Evolutionary conservation across 2,329 filamentous ascomycete species (phyloP), one percentile per base, ranked within the genome.

Genomic region (Lasiodiplodia theobromae): DNA sequence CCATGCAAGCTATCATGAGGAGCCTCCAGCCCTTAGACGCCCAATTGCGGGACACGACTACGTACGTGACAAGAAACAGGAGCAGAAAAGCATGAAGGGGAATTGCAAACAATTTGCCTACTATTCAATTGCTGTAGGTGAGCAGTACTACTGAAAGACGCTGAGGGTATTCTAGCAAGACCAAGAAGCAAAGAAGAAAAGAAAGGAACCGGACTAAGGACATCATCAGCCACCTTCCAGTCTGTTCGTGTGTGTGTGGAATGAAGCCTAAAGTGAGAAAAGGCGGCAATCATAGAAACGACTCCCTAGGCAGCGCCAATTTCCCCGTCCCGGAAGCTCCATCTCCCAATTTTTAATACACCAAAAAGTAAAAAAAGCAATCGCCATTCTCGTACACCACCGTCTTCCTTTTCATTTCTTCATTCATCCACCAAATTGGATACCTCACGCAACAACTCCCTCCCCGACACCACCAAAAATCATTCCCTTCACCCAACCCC

Each of bases 111-210:
- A 6, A 7, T 44, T 14, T 44, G 40, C 37, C 14, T 11, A 38
- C 37, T 38, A 38, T 38, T 14, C 38, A 40, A 14, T 16, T 12
- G 11, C 38, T 14, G 38, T 21, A 47, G 10, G 18, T 47, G 44
- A 47, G n/a, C 44, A n/a, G 18, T 21, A 21, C 18, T 21, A 21
- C n/a, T 47, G 7, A 47, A 47, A n/a, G 44, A 47, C 44, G 51
- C 51, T 28, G 51, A 53, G 51, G 51, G 51, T 53, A 53, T 53
- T 25, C 51, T 53, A 53, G 14, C 21, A 53, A 53, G 23, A 23
- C n/a, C 51, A 53, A 28, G 5, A 47, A 47, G 16, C 2, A 47
- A 47, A 47, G n/a, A 21, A 21, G 44, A 10, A n/a, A n/a, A n/a
- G n/a, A 5, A 44, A 18, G 6, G 16, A n/a, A 34, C 31, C 40